A percentile compares a stretch with the other conserved stretches of the same genome.
phyloP scores from a whole-genome alignment of 2,329 filamentous ascomycete species.

The Phoma sp. region DNA sequence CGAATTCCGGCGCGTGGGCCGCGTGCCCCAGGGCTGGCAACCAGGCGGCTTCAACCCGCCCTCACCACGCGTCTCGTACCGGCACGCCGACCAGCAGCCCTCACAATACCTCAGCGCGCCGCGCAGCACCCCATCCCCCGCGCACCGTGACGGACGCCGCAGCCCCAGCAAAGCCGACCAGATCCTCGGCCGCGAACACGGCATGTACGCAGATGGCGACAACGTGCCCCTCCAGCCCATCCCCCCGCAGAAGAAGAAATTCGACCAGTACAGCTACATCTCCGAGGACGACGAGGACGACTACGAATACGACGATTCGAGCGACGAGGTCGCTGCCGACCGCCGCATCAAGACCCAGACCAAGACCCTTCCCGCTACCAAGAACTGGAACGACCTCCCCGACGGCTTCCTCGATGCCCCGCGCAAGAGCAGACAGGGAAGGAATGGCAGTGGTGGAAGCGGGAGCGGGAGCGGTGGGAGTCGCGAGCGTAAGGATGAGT shows the following conservation, averaged over 20 bases:
- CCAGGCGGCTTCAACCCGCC: conserved; percentile 34
- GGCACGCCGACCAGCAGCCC: conserved; percentile 43
- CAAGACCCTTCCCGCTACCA: conserved; percentile 30
- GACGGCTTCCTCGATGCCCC: conserved; percentile 49
- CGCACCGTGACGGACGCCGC: conserved; percentile 43
- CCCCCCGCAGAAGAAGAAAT: conserved; percentile 40
- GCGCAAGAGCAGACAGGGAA: conserved; percentile 37
- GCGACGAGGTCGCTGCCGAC: conserved; percentile 39
- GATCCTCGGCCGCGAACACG: conserved; percentile 48
- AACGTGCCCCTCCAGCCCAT: conserved; percentile 52
- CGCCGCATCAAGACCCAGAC: conserved; percentile 24
- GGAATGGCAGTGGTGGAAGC: conserved; percentile 29
- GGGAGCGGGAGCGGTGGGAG: conserved; percentile 29
- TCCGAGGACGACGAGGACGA: conserved; percentile 50
- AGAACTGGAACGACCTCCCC: conserved; percentile 58
- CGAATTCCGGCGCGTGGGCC: conserved; percentile 41
- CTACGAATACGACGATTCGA: conserved; percentile 41
- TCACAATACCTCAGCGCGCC: conserved; percentile 29
- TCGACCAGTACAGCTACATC: conserved; percentile 44
- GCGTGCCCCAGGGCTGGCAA: conserved; percentile 40
- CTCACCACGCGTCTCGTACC: conserved; percentile 33
- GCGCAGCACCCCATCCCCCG: conserved; percentile 6
- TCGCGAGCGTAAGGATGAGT: conserved; percentile 36
- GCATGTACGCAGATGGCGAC: conserved; percentile 45
- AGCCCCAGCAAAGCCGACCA: conserved; percentile 50